Base-by-base conservation (phyloP, 257 asterid genomes). In the Ilex aquifolium region DNA sequence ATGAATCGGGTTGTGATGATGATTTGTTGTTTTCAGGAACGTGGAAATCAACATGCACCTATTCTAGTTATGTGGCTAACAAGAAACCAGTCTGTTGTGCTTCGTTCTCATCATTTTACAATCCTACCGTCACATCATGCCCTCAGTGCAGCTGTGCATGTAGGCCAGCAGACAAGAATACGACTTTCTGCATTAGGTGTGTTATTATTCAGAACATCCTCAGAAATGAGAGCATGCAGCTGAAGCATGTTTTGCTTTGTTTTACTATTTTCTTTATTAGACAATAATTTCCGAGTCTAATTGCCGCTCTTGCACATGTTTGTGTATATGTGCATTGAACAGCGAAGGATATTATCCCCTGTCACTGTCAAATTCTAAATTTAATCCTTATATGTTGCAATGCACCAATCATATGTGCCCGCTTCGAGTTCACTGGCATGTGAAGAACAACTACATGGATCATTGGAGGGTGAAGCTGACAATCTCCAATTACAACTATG, bases 331-430 rank as follows among this genome's bases (percentile, higher is more conserved):
- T 39, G 52, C 15, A 5, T 59, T 71, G 51, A 63, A 60, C 78
- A 86, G 95, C n/a, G 80, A 72, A 71, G 86, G 1, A 10, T 46
- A 46, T 21, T 0, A 21, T 14, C 52, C 52, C n/a, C 11, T 2
- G n/a, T 10, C 52, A 3, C 52, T 10, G 52, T 46, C 52, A 15
- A 79, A 58, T 57, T 55, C 69, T 44, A 31, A 17, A 1, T 73
- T 69, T n/a, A 80, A 71, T 44, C 65, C 79, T 9, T 81, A 74
- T 49, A 53, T 83, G 30, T 71, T 88, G n/a, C 78, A 65, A 56
- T 88, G 95, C 83, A 79, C 84, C 11, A 79, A 79, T 68, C 93
- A 88, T 63, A 88, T 88, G 95, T 85, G 95, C 59, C 90, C 93
- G 7, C 73, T 85, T 58, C 75, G 83, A 31, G 67, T 88, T 65